Evolutionary conservation across 768 basidiomycete species (phyloP).

Genomic region (Lactarius hengduanensis): DNA sequence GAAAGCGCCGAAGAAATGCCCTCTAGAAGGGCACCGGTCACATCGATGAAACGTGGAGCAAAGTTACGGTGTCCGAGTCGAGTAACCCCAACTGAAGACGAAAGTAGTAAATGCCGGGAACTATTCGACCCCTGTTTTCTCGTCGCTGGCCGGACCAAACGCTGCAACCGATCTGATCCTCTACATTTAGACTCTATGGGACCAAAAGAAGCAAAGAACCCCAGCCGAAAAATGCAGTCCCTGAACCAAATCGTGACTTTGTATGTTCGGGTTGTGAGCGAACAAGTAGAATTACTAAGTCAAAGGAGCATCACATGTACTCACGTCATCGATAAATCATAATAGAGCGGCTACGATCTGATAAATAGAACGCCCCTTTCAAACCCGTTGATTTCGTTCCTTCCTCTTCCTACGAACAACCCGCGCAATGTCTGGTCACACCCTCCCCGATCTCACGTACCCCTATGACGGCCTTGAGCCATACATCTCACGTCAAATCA

Average conservation of each 20-base stretch:
- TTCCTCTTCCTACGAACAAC: constrained; percentile 16
- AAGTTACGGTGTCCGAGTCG: neutral
- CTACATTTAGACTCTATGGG: too few species aligned
- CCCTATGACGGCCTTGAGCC: constrained; percentile 89
- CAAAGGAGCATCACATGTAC: constrained; percentile 5
- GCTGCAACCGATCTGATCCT: too few species aligned
- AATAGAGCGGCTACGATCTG: neutral
- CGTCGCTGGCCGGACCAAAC: too few species aligned
- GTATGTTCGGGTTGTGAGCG: constrained; percentile 9
- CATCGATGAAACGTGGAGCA: neutral
- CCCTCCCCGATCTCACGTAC: constrained; percentile 74
- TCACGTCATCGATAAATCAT: constrained; percentile 18
- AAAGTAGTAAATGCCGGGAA: too few species aligned
- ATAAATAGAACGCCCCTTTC: constrained; percentile 25
- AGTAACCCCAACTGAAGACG: neutral
- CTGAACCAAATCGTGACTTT: too few species aligned
- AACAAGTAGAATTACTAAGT: neutral
- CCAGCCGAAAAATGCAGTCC: too few species aligned
- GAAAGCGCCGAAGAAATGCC: neutral
- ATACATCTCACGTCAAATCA: constrained; percentile 89
- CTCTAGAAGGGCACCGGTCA: neutral
- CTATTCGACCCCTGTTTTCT: too few species aligned
- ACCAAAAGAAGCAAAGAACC: too few species aligned
- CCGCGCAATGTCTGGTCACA: constrained; percentile 37
- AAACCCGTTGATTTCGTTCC: neutral